phyloP scores from a whole-genome alignment of 139 green algal genomes.

The Pleodorina starrii region DNA sequence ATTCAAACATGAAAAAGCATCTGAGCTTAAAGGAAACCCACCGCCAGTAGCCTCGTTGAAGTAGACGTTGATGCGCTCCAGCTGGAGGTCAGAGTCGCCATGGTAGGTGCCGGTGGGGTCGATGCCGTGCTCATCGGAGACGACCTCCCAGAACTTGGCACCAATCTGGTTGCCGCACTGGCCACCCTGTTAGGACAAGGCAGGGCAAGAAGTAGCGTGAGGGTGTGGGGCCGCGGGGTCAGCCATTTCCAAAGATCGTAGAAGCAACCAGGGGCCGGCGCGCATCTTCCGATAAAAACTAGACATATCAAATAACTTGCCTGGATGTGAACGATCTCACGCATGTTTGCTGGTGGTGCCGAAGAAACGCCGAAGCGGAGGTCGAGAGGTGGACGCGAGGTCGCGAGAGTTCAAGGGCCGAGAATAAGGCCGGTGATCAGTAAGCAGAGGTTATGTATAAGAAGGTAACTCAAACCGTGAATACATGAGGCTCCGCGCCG shows the following conservation, averaged over 20 bases:
- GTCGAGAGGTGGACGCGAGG: background rate
- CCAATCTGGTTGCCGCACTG: conserved; percentile 98
- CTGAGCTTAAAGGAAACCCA: no score
- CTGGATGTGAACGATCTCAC: conserved; percentile 96
- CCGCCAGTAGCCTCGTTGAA: conserved; percentile 99
- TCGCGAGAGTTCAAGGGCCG: no score
- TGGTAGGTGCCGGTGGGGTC: conserved; percentile 95
- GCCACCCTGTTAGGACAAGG: conserved; percentile 89
- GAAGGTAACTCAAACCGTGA: no score
- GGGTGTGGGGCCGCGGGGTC: conserved; percentile 9
- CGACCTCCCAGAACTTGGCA: conserved; percentile 66
- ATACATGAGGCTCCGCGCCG: background rate
- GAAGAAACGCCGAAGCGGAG: background rate
- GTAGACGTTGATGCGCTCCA: conserved; percentile 99
- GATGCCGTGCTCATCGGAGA: conserved; percentile 78
- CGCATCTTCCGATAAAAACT: no score
- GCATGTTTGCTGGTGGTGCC: conserved; percentile 25
- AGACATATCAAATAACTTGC: background rate
- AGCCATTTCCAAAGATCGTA: background rate
- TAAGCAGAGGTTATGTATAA: no score
- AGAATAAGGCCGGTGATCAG: no score
- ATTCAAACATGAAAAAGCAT: no score
- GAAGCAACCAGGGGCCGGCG: no score
- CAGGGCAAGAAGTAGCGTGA: background rate
- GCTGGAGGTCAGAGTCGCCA: conserved; percentile 97